phyloP scores from a whole-genome alignment of 257 asterid species.

The Nicotiana paniculata region DNA sequence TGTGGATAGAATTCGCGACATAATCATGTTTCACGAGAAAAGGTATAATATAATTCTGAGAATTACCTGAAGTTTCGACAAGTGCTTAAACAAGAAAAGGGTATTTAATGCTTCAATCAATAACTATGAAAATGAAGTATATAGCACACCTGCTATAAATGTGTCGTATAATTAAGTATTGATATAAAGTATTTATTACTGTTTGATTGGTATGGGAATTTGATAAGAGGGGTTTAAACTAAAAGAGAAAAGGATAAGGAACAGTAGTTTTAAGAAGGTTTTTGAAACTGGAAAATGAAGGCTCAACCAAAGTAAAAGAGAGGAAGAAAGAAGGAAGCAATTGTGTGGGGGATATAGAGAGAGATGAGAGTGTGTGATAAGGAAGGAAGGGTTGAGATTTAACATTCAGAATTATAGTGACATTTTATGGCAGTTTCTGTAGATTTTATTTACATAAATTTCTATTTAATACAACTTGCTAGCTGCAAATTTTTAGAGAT shows the following conservation, averaged over 20 bases:
- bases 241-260: background rate
- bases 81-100: background rate
- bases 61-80: slow-evolving; percentile 3
- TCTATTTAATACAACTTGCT: no score
- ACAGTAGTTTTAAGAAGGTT: background rate
- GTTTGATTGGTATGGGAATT: background rate
- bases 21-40: background rate
- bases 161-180: background rate
- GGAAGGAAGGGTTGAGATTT: slow-evolving; percentile 90
- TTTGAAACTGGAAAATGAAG: slow-evolving; percentile 15
- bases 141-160: background rate
- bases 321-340: background rate
- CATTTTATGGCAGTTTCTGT: slow-evolving; percentile 59
- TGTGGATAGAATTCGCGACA: background rate
- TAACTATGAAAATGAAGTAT: slow-evolving; percentile 13
- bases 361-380: slow-evolving; percentile 51
- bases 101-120: slow-evolving; percentile 21
- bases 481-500: no score
- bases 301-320: slow-evolving; percentile 16
- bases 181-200: background rate
- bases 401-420: slow-evolving; percentile 57
- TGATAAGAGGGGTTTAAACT: background rate
- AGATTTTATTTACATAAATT: background rate
- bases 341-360: slow-evolving; percentile 12
- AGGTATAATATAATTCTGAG: background rate